Conservation (phyloP, 2,329 filamentous ascomycete genomes). For the Penicillium olsonii region DNA sequence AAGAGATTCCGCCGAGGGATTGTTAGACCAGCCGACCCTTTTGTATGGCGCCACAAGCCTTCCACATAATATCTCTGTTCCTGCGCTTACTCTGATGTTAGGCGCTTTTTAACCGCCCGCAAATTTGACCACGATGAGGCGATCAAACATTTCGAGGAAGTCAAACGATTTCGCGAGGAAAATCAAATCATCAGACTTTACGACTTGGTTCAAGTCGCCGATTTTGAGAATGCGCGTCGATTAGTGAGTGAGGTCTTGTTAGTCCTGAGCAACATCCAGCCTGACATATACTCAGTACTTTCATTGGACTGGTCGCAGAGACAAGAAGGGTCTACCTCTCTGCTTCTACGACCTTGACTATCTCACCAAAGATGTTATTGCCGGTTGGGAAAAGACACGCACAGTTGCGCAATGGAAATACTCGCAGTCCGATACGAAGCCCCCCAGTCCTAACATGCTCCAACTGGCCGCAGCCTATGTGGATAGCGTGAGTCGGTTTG, state of each 20-base stretch:
- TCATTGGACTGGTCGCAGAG: slow-evolving; percentile 29
- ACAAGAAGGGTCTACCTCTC: slow-evolving; percentile 23
- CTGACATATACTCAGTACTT: slow-evolving; percentile 21
- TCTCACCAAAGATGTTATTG: slow-evolving; percentile 11
- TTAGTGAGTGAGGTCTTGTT: slow-evolving; percentile 14
- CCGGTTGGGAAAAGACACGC: slow-evolving; percentile 21
- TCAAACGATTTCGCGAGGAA: slow-evolving; percentile 14
- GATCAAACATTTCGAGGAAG: slow-evolving; percentile 18
- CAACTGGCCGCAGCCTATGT: slow-evolving; percentile 22
- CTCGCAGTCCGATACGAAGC: background rate
- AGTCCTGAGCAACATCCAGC: background rate
- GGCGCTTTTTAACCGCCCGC: slow-evolving; percentile 23
- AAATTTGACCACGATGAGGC: slow-evolving; percentile 13
- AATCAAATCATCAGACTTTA: slow-evolving; percentile 18
- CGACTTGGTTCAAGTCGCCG: slow-evolving; percentile 16
- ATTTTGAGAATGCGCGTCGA: slow-evolving; percentile 22
- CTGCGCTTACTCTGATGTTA: background rate
- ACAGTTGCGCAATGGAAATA: background rate
- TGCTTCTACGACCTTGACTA: slow-evolving; percentile 20
- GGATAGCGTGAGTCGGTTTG: slow-evolving; percentile 22
- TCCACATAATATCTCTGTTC: background rate
- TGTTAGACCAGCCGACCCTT: slow-evolving; percentile 21
- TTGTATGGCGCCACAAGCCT: slow-evolving; percentile 5
- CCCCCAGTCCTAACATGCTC: slow-evolving; percentile 17
- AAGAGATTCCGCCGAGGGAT: slow-evolving; percentile 16